A percentile compares a stretch with the other conserved stretches of the same genome.
Conservation (phyloP, 2,329 filamentous ascomycete species). For the Talaromyces sp. region DNA sequence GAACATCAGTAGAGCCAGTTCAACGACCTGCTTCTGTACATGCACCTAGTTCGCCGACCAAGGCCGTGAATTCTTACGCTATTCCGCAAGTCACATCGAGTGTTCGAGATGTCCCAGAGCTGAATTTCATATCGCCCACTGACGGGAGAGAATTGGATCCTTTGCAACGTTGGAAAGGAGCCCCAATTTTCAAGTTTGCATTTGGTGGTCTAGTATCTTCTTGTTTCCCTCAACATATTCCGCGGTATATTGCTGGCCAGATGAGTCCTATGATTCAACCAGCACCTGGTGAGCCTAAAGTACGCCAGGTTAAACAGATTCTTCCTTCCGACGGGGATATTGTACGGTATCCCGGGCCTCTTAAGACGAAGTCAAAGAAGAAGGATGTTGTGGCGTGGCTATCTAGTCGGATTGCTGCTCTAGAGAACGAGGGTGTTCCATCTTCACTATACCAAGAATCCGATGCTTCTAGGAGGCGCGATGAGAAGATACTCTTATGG, state of each 20-base stretch:
- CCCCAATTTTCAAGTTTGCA: conserved; percentile 82
- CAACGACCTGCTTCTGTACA: conserved; percentile 55
- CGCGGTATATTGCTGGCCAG: conserved; percentile 75
- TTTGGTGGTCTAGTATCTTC: conserved; percentile 78
- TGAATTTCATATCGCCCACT: conserved; percentile 55
- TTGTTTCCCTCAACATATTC: conserved; percentile 83
- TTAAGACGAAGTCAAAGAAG: conserved; percentile 89
- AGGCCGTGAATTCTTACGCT: conserved; percentile 35
- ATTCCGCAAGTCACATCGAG: conserved; percentile 32
- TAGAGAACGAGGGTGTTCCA: conserved; percentile 57
- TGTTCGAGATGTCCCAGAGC: conserved; percentile 45
- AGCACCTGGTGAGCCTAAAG: conserved; percentile 74
- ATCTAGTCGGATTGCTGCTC: conserved; percentile 65
- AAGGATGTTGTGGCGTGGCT: conserved; percentile 88
- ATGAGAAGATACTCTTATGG: conserved; percentile 82
- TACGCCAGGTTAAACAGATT: conserved; percentile 71
- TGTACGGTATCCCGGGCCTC: conserved; percentile 80
- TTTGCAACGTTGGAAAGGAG: conserved; percentile 85
- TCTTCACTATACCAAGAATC: conserved; percentile 48
- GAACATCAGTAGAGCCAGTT: conserved; percentile 44
- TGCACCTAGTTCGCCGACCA: conserved; percentile 42
- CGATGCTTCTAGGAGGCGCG: conserved; percentile 60
- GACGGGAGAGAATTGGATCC: conserved; percentile 64
- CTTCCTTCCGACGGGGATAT: conserved; percentile 68
- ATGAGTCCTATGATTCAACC: conserved; percentile 73